phyloP scores from a whole-genome alignment of 2,329 filamentous ascomycete genomes.

The Lasiodiplodia sp. region DNA sequence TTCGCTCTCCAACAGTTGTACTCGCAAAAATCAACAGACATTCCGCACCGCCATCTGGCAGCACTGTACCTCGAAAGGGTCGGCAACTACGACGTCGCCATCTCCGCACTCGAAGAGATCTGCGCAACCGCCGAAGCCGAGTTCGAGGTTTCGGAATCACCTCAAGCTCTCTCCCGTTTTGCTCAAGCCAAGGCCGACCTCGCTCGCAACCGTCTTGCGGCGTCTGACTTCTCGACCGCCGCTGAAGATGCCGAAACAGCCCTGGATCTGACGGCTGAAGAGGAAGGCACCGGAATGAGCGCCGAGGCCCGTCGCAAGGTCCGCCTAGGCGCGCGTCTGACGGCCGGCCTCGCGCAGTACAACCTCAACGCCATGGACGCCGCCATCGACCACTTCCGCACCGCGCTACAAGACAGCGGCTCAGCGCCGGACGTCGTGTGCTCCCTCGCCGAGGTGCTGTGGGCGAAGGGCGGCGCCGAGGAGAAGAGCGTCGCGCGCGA shows the following conservation, averaged over 20 bases:
- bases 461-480: constrained; percentile 81
- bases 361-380: constrained; percentile 70
- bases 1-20: constrained; percentile 87
- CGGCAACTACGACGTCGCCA: constrained; percentile 70
- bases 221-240: constrained; percentile 69
- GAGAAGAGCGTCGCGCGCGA: constrained; percentile 79
- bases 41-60: constrained; percentile 77
- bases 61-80: constrained; percentile 84
- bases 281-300: constrained; percentile 67
- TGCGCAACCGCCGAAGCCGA: constrained; percentile 77
- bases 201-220: constrained; percentile 80
- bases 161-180: constrained; percentile 75
- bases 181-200: constrained; percentile 87
- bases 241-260: constrained; percentile 82
- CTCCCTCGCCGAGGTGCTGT: constrained; percentile 87
- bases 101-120: constrained; percentile 68
- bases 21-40: constrained; percentile 72
- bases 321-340: constrained; percentile 84
- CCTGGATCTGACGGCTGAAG: constrained; percentile 77
- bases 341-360: constrained; percentile 83
- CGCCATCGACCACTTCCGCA: constrained; percentile 80
- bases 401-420: constrained; percentile 77
- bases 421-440: constrained; percentile 85
- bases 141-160: constrained; percentile 84
- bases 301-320: constrained; percentile 71